Percentiles rank a stretch among this genome's conserved stretches.
Conservation (phyloP, 208 protist species). For the Crithidia bombi region DNA sequence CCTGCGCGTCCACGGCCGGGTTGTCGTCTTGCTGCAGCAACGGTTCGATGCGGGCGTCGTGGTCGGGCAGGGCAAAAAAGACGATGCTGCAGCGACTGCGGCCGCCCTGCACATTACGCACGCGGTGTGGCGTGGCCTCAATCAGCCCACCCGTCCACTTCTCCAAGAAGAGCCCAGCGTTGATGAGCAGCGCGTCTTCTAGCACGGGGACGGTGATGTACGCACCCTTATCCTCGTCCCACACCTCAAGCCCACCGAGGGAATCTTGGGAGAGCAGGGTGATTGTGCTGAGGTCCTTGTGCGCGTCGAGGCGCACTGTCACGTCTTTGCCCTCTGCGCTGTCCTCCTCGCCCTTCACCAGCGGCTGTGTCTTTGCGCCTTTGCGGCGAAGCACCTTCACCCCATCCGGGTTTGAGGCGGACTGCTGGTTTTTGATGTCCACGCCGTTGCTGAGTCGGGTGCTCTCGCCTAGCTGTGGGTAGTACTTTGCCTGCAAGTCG, state of each 20-base stretch:
- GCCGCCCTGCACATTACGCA: constrained; percentile 66
- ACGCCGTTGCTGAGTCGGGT: constrained; percentile 53
- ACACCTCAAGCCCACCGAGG: constrained; percentile 85
- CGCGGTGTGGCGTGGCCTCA: constrained; percentile 86
- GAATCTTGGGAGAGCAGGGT: constrained; percentile 87
- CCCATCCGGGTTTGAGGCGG: constrained; percentile 60
- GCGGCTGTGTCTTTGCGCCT: constrained; percentile 59
- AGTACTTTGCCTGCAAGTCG: constrained; percentile 90
- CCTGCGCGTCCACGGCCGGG: constrained; percentile 71
- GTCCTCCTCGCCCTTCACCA: constrained; percentile 23
- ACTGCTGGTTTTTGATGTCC: constrained; percentile 56
- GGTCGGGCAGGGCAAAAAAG: constrained; percentile 85
- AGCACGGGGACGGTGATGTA: constrained; percentile 80
- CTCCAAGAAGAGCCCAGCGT: constrained; percentile 87
- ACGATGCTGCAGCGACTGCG: constrained; percentile 84
- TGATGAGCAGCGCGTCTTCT: constrained; percentile 86
- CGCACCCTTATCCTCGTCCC: constrained; percentile 66
- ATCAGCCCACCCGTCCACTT: constrained; percentile 87
- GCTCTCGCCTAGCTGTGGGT: constrained; percentile 65
- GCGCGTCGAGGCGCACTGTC: constrained; percentile 71
- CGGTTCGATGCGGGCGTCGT: constrained; percentile 85
- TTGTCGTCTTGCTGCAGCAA: constrained; percentile 87
- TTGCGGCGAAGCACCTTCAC: constrained; percentile 83
- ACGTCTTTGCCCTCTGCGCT: constrained; percentile 29
- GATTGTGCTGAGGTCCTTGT: constrained; percentile 89